A percentile compares a stretch with the other conserved stretches of the same genome.
phyloP scores from a whole-genome alignment of 768 basidiomycete genomes.

The Boletus edulis region DNA sequence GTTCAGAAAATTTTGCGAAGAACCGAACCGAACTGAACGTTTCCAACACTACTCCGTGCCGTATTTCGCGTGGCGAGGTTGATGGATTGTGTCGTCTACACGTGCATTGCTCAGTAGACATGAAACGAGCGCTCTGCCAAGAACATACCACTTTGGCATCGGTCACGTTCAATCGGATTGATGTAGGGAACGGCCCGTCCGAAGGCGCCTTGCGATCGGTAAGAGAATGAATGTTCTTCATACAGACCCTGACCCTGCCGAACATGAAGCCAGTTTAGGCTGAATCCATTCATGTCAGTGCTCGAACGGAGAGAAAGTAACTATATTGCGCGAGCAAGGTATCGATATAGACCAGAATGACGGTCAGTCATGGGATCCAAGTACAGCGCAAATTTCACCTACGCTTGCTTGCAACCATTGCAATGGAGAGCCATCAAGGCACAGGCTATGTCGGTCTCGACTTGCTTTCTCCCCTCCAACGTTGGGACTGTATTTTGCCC shows the following conservation, averaged over 20 bases:
- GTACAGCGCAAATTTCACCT: too few species aligned
- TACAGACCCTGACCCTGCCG: too few species aligned
- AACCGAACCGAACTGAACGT: too few species aligned
- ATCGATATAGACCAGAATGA: slow-evolving; percentile 28
- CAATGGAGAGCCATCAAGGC: too few species aligned
- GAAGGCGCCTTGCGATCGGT: slow-evolving; percentile 1
- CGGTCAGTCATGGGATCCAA: too few species aligned
- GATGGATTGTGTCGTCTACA: slow-evolving; percentile 19
- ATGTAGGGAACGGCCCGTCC: background rate
- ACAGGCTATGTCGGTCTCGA: too few species aligned
- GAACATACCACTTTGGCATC: slow-evolving; percentile 17
- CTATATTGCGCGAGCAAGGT: slow-evolving; percentile 21
- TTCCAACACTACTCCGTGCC: too few species aligned
- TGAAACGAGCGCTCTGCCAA: background rate
- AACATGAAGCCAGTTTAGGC: slow-evolving; percentile 25
- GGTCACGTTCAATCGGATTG: slow-evolving; percentile 12
- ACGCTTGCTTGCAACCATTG: too few species aligned
- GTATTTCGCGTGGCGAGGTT: slow-evolving; percentile 2
- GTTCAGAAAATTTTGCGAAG: too few species aligned
- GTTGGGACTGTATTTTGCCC: too few species aligned
- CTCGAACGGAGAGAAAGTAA: background rate
- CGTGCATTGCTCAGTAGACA: background rate
- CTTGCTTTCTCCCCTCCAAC: too few species aligned
- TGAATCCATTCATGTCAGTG: slow-evolving; percentile 7
- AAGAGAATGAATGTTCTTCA: slow-evolving; percentile 23